phyloP scores from a whole-genome alignment of 805 yeast species.

The Saccharomycopsis sp. region DNA sequence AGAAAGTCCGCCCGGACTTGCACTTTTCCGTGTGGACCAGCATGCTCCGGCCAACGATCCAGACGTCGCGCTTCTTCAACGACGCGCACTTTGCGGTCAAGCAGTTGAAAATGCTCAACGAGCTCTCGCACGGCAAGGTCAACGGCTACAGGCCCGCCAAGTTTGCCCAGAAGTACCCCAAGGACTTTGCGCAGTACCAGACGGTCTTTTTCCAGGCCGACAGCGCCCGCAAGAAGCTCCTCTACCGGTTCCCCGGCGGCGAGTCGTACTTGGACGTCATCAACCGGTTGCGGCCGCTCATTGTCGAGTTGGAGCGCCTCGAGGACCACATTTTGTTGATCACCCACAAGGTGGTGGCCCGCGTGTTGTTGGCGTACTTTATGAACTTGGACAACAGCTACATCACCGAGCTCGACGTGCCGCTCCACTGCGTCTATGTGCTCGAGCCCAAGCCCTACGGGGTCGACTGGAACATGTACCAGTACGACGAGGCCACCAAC shows the following conservation, averaged over 20 bases:
- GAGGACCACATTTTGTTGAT: conserved; percentile 78
- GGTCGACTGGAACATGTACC: conserved; percentile 86
- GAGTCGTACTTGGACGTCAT: conserved; percentile 93
- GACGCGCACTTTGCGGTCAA: conserved; percentile 71
- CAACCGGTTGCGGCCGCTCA: conserved; percentile 80
- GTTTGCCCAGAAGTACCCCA: conserved; percentile 63
- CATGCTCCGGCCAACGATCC: conserved; percentile 70
- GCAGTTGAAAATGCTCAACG: conserved; percentile 90
- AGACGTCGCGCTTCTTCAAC: conserved; percentile 70
- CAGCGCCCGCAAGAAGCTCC: conserved; percentile 52
- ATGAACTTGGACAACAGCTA: conserved; percentile 73
- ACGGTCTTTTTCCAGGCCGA: conserved; percentile 25
- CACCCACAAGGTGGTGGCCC: conserved; percentile 85
- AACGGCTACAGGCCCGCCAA: conserved; percentile 90
- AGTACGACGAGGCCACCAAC: conserved; percentile 69
- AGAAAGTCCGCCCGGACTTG: conserved; percentile 51
- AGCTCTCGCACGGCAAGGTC: conserved; percentile 84
- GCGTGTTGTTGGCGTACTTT: conserved; percentile 83
- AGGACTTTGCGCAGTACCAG: conserved; percentile 52
- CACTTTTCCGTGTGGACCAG: conserved; percentile 90
- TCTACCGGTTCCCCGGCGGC: conserved; percentile 90
- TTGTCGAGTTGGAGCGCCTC: conserved; percentile 88
- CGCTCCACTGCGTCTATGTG: conserved; percentile 83
- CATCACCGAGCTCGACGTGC: conserved; percentile 87
- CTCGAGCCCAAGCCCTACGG: conserved; percentile 94